Base-by-base conservation (phyloP, 176 grass and related monocot species). In the Carex kokanica region DNA sequence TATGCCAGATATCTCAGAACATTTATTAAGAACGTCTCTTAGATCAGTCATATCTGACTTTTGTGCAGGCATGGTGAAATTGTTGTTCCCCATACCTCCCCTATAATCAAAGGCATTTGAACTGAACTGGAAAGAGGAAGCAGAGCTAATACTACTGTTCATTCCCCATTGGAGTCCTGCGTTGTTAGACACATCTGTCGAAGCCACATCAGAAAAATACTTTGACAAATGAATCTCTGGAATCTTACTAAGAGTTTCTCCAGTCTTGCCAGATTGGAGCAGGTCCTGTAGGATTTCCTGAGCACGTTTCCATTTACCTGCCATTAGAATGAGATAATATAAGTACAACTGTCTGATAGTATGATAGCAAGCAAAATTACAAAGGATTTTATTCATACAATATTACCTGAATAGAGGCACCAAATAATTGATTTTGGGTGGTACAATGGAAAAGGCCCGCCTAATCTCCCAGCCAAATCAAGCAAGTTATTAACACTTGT, bases 331-430 rank as follows among this genome's bases (percentile, higher is more conserved):
- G 58, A 59, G 49, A 25, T 20, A 13, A 81, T 17, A 34, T 81
- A 2, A 61, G 38, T 81, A 62, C 78, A 66, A 54, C 18, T 55
- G 21, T 51, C 40, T 67, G n/a, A 17, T 16, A 66, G 60, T 82
- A 64, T 53, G 12, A 7, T 24, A 49, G 78, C 38, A 66, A 82
- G 45, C 38, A 23, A 82, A 17, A 82, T 58, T 83, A 43, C 34
- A 82, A 59, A 24, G 60, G 60, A 78, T 78, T 84, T 84, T 60
- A 7, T 62, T 64, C 60, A 85, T 13, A 73, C 7, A 81, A 3
- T 49, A 72, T 49, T 84, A 98, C 95, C 95, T 94, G 95, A 91
- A 94, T 88, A 98, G 88, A 98, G 91, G 88, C 85, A 77, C 34
- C 93, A 87, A 68, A 98, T 55, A 86, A 98, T 83, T 86, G 89